Evolutionary conservation across 495 filamentous ascomycete species (phyloP), one percentile per base, ranked within the genome.

Genomic region (Pseudevernia furfuracea): DNA sequence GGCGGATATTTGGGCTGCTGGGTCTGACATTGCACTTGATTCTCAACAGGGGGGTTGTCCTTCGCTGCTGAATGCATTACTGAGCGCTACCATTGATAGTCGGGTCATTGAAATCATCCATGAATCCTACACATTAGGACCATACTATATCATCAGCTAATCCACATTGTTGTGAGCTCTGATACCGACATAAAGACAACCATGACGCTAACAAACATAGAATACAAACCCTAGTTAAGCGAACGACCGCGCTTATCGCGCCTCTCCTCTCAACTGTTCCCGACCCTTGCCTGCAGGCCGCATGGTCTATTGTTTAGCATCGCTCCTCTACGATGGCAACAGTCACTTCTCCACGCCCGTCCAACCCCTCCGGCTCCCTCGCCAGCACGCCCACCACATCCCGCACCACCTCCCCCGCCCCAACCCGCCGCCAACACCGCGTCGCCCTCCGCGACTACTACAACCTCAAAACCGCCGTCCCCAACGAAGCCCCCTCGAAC

Each of bases 371-470:
- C n/a, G 85, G 87, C 9, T 90, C 87, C 56, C 84, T 68, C 79
- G 85, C 72, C 80, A 82, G 75, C 76, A 78, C 71, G 68, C 78
- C 74, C 59, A 79, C 73, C 62, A 75, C 77, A 63, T 80, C 76
- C 66, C 80, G 77, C 59, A 79, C 76, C 23, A 72, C 81, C 60
- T 78, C 82, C 37, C 78, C 83, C 44, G 73, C 76, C 39, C 68
- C 69, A 30, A 68, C 67, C 39, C 79, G 77, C 6, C 83, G 86
- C 38, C 82, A 85, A 46, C 89, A 89, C 72, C 88, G 93, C 68
- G 82, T 89, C 44, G 94, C 94, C 23, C 83, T 98, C 21, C 87
- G 94, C 64, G 91, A 96, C 69, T 97, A 96, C 79, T 98, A 97
- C 76, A 90, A 90, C 68, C 82, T 97, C 62, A 89, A 87, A 70